These are phyloP conservation scores for Kalanchoe fedtschenkoi DNA, from an alignment of 164 flowering plant species.

Conservation along the genomic window DNA sequence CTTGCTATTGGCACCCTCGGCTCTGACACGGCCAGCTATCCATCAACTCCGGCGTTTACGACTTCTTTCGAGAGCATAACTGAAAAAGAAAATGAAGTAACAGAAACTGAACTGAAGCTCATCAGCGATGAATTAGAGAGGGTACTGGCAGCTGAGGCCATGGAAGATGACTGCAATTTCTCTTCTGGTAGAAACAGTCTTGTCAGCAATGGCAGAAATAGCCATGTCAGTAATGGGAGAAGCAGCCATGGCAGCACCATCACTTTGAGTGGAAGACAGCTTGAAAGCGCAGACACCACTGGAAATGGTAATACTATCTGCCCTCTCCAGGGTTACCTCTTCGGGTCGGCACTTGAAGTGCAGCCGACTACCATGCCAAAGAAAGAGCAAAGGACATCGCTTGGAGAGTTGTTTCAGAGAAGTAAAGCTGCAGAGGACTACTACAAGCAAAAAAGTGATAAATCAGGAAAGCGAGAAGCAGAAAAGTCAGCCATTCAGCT, in stretches of 20 bases:
- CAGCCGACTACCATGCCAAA: slow-evolving; percentile 30
- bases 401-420: slow-evolving; percentile 80
- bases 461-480: slow-evolving; percentile 36
- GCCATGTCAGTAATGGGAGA: slow-evolving; percentile 53
- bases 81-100: slow-evolving; percentile 57
- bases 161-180: slow-evolving; percentile 36
- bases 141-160: slow-evolving; percentile 53
- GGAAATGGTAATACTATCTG: slow-evolving; percentile 32
- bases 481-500: slow-evolving; percentile 49
- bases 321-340: slow-evolving; percentile 76
- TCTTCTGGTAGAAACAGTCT: slow-evolving; percentile 72
- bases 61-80: slow-evolving; percentile 48
- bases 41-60: slow-evolving; percentile 59
- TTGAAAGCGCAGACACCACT: slow-evolving; percentile 25
- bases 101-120: slow-evolving; percentile 61
- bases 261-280: slow-evolving; percentile 48
- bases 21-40: slow-evolving; percentile 26
- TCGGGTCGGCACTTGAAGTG: slow-evolving; percentile 55
- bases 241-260: slow-evolving; percentile 54
- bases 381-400: slow-evolving; percentile 73
- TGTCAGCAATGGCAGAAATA: slow-evolving; percentile 49
- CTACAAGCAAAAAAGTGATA: slow-evolving; percentile 17
- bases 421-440: slow-evolving; percentile 44
- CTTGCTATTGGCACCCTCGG: slow-evolving; percentile 71
- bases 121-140: slow-evolving; percentile 75